Base-by-base conservation (phyloP, 345 rosid genomes). In the Acer yangbiense region DNA sequence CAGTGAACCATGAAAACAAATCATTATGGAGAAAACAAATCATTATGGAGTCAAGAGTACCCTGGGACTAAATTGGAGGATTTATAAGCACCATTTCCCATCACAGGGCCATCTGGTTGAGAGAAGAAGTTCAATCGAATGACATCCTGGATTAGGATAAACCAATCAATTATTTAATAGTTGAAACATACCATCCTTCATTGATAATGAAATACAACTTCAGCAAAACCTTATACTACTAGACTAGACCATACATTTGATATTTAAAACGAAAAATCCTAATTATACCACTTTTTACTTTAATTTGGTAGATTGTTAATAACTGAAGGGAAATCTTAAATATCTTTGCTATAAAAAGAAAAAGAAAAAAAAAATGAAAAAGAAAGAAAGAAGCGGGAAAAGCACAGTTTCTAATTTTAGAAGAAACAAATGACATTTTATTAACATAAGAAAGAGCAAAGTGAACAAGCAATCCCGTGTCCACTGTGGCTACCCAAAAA, bases 91-190 rank as follows among this genome's bases (percentile, higher is more conserved):
- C 99, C 97, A 84, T 91, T 92, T 81, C 97, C 98, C 85, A 86
- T 91, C 77, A 94, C 79, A 27, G 97, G 89, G 54, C 99, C 98
- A 89, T 96, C 99, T 72, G 99, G 98, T 89, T 92, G 90, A 76
- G 97, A 87, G 89, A 88, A 92, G 78, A 94, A 91, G 85, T 78
- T 90, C 87, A 96, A 83, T 61, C 87, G 87, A 83, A 87, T 71
- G 61, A 76, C 65, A 75, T 96, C 98, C 99, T 94, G 86, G 57
- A 82, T 57, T 72, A 70, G 50, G 69, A 65, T n/a, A 75, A 76
- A 76, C 2, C 41, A 16, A 3, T 20, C 12, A 17, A 76, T 55
- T 17, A 39, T 39, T 67, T 68, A 57, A 21, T 21, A 39, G 54
- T 39, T 57, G 32, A 76, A 52, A 55, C 52, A 20, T 21, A 55